Base-by-base conservation (phyloP, 2,329 filamentous ascomycete genomes). In the Nemania sp. region DNA sequence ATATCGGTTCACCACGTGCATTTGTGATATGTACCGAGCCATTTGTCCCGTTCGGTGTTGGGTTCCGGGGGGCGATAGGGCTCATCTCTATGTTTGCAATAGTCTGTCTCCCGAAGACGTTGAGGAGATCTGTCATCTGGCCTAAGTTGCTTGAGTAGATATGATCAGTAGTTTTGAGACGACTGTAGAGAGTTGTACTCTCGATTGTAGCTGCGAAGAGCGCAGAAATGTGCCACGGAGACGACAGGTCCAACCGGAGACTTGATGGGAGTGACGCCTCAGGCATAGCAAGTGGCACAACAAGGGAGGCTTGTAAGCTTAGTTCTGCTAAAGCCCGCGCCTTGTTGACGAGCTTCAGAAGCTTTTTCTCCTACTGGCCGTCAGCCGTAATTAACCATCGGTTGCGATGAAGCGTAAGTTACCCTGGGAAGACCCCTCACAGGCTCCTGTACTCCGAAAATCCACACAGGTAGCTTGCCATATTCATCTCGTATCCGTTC, bases 401-500 rank as follows among this genome's bases (percentile, higher is more conserved):
- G 8, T 27, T 38, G 47, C 62, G 43, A 56, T 38, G 35, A 54
- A 35, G 62, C 51, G 58, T 60, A 43, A 66, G 45, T 67, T 77
- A 90, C 88, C 74, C 88, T 83, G 45, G 85, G 80, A 32, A 85
- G 81, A 51, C 83, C 86, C 56, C 79, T 82, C 47, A 85, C 82
- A 1, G 82, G 82, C 64, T 91, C 89, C 78, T 97, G 92, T 24
- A 94, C 78, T 0, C 92, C 94, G 91, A 94, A 98, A 13, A 94
- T 87, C 92, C 93, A 97, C 35, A 98, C 88, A 58, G 89, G 89
- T 38, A 90, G 88, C 82, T 98, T 98, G 32, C 93, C 93, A 78
- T 94, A 95, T 78, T 99, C 96, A 77, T 99, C 96, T 69, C 93
- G 84, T 65, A 99, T 80, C 32, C 90, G 86, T 77, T 98, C 91